These are phyloP conservation scores for Pseudocercospora eumusae DNA, from an alignment of 2,329 filamentous ascomycete genomes.

Conservation along the genomic window DNA sequence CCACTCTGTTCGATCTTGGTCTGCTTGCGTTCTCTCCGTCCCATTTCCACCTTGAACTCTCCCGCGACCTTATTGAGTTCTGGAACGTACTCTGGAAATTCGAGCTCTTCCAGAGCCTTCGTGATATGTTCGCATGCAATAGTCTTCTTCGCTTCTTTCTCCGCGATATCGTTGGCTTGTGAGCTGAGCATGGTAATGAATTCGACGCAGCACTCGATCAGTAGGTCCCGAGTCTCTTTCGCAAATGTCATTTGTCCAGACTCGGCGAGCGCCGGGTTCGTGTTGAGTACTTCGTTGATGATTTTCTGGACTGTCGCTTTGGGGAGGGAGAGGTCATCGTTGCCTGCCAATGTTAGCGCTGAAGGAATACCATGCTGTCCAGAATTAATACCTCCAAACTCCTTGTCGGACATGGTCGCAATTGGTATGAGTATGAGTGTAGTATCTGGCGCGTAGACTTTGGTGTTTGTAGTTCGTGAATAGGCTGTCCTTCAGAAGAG, in stretches of 20 bases:
- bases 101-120: conserved; percentile 86
- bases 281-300: conserved; percentile 86
- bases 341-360: conserved; percentile 44
- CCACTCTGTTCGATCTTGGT: conserved; percentile 96
- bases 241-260: conserved; percentile 71
- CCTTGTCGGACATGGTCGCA: conserved; percentile 55
- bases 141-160: conserved; percentile 98
- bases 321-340: conserved; percentile 61
- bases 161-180: conserved; percentile 97
- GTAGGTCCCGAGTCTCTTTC: conserved; percentile 89
- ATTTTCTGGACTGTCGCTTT: conserved; percentile 77
- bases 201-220: conserved; percentile 98
- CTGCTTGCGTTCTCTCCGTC: conserved; percentile 79
- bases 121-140: conserved; percentile 98
- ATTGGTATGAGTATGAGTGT: background rate
- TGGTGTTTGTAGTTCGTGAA: background rate
- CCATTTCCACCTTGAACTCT: conserved; percentile 68
- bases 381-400: conserved; percentile 51
- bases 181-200: conserved; percentile 99
- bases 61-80: conserved; percentile 83
- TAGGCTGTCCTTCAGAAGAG: no score
- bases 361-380: background rate
- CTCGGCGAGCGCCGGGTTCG: conserved; percentile 55
- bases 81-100: conserved; percentile 88
- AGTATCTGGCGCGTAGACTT: background rate